phyloP scores from a whole-genome alignment of 1,284 basidiomycete species.

The Coniferiporia weirii region DNA sequence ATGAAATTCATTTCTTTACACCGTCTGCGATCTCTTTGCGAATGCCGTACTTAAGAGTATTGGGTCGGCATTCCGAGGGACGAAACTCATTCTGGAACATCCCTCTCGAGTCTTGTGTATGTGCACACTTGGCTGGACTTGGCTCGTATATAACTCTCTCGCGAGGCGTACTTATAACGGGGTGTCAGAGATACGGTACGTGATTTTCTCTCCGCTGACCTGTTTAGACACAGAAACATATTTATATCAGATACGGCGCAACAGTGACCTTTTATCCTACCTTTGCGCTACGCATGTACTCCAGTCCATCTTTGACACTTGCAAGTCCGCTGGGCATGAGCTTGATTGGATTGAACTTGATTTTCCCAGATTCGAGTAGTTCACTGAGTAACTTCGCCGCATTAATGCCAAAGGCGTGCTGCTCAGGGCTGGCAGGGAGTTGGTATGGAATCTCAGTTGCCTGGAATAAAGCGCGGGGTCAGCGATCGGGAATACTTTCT shows the following conservation, averaged over 20 bases:
- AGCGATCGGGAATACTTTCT: too few species aligned
- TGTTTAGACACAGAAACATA: not conserved
- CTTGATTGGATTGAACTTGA: constrained; percentile 29
- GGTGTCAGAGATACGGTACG: constrained; percentile 13
- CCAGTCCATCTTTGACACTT: constrained; percentile 25
- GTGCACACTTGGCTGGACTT: too few species aligned
- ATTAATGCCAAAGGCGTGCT: constrained; percentile 23
- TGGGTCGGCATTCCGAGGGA: too few species aligned
- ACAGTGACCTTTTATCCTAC: constrained; percentile 13
- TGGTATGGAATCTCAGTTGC: constrained; percentile 13
- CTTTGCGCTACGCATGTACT: constrained; percentile 25
- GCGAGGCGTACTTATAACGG: too few species aligned
- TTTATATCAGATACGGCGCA: not conserved
- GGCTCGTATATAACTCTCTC: too few species aligned
- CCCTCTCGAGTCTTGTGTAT: too few species aligned
- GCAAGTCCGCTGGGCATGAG: constrained; percentile 28
- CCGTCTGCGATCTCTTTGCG: too few species aligned
- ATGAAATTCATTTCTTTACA: too few species aligned
- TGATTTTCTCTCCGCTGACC: constrained; percentile 15
- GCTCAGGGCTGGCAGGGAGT: constrained; percentile 22
- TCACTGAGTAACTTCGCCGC: constrained; percentile 25
- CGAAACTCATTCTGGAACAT: too few species aligned
- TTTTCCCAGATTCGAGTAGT: constrained; percentile 23
- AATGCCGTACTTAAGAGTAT: too few species aligned
- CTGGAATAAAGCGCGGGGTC: constrained; percentile 21